phyloP scores from a whole-genome alignment of 2,329 filamentous ascomycete genomes.

The Graphiopsis chlorocephala region DNA sequence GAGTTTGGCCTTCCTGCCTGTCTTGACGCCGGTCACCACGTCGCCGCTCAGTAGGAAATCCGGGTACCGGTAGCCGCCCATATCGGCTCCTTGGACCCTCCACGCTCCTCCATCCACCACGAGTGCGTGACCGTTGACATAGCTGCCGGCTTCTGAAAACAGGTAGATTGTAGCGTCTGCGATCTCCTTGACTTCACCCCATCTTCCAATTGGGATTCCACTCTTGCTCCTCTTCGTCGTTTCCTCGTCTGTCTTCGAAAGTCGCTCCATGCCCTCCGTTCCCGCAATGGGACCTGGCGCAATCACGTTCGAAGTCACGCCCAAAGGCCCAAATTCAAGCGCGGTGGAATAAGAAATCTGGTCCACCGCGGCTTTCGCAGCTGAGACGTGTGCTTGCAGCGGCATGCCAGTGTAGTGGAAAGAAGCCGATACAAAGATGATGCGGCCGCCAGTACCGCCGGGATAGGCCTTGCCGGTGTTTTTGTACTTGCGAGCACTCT shows the following conservation, averaged over 20 bases:
- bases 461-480: constrained; percentile 55
- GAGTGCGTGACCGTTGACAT: constrained; percentile 77
- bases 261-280: constrained; percentile 63
- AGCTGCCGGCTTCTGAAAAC: constrained; percentile 81
- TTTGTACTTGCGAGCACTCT: constrained; percentile 65
- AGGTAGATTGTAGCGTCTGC: constrained; percentile 88
- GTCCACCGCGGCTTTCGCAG: constrained; percentile 89
- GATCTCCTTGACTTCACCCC: constrained; percentile 80
- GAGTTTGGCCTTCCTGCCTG: constrained; percentile 56
- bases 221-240: constrained; percentile 32
- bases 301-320: constrained; percentile 84
- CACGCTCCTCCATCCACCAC: constrained; percentile 62
- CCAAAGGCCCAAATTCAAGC: constrained; percentile 85
- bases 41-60: constrained; percentile 57
- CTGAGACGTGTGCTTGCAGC: constrained; percentile 83
- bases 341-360: constrained; percentile 75
- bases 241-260: constrained; percentile 36
- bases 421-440: constrained; percentile 86
- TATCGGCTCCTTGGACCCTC: constrained; percentile 40
- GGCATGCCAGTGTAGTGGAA: constrained; percentile 87
- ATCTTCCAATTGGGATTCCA: constrained; percentile 68
- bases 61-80: constrained; percentile 51
- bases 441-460: constrained; percentile 66
- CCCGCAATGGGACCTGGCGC: constrained; percentile 80
- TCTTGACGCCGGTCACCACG: constrained; percentile 56